These are phyloP conservation scores for Euphrasia arctica DNA, from an alignment of 305 asterid genomes.

Conservation along the genomic window DNA sequence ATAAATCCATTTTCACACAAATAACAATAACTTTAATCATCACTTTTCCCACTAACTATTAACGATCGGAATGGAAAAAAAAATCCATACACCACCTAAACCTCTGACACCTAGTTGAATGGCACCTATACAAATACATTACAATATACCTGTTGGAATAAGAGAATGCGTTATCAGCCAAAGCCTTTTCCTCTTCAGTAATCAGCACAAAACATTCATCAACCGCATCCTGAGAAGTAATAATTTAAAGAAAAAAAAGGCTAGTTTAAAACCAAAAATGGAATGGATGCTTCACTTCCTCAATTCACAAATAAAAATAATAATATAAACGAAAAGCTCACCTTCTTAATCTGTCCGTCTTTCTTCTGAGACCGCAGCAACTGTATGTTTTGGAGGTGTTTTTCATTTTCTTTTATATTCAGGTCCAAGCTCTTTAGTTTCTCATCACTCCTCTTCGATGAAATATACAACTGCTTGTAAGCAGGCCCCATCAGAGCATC, in stretches of 20 bases:
- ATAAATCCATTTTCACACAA: neutral
- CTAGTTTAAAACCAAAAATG: neutral
- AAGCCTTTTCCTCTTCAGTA: conserved; percentile 48
- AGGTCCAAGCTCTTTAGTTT: conserved; percentile 27
- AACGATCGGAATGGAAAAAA: conserved; percentile 1
- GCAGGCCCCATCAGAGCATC: conserved; percentile 23
- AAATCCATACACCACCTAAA: neutral
- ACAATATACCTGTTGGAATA: conserved; percentile 40
- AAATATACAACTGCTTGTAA: conserved; percentile 36
- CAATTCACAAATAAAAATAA: neutral
- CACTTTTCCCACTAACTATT: conserved; percentile 8
- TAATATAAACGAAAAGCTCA: conserved; percentile 14
- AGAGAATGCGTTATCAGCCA: conserved; percentile 42
- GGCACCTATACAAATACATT: conserved; percentile 6
- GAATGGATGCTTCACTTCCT: conserved; percentile 13
- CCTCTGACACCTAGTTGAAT: conserved; percentile 9
- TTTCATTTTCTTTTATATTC: conserved; percentile 36
- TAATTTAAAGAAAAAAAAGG: conserved; percentile 14
- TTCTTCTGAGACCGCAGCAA: conserved; percentile 37
- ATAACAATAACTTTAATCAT: neutral
- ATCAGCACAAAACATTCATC: conserved; percentile 66
- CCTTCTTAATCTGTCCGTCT: conserved; percentile 34
- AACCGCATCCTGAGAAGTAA: conserved; percentile 43
- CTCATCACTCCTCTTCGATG: conserved; percentile 30
- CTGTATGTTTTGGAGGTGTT: conserved; percentile 22